phyloP scores from a whole-genome alignment of 2,329 filamentous ascomycete genomes.

The Fusarium liriodendri region DNA sequence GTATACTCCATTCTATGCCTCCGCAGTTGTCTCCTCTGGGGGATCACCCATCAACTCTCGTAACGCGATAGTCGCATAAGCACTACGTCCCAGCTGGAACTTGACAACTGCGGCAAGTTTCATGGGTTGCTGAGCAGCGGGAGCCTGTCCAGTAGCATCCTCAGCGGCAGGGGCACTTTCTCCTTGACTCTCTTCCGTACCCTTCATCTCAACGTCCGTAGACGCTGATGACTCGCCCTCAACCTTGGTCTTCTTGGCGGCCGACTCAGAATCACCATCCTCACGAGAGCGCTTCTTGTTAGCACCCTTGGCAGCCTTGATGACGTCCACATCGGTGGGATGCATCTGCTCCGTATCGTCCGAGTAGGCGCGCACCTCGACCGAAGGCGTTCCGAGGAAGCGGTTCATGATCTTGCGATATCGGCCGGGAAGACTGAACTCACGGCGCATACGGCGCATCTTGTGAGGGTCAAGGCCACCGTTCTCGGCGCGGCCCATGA shows the following conservation, averaged over 20 bases:
- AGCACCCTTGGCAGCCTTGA: constrained; percentile 57
- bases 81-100: constrained; percentile 80
- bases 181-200: constrained; percentile 12
- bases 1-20: background rate
- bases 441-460: constrained; percentile 88
- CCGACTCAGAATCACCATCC: constrained; percentile 24
- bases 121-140: constrained; percentile 31
- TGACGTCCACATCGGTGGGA: constrained; percentile 82
- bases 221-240: constrained; percentile 22
- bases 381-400: constrained; percentile 73
- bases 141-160: constrained; percentile 14
- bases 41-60: constrained; percentile 76
- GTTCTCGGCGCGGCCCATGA: constrained; percentile 85
- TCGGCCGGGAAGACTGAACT: constrained; percentile 87
- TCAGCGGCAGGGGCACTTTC: constrained; percentile 20
- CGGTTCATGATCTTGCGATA: constrained; percentile 87
- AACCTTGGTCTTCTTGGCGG: constrained; percentile 43
- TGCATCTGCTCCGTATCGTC: constrained; percentile 86
- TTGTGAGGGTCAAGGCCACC: constrained; percentile 83
- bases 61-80: constrained; percentile 87
- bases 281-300: constrained; percentile 36
- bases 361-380: constrained; percentile 76
- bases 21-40: constrained; percentile 37
- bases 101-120: constrained; percentile 76
- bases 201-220: constrained; percentile 27